phyloP scores from a whole-genome alignment of 2,329 filamentous ascomycete genomes.

The Chaetomium sp. region DNA sequence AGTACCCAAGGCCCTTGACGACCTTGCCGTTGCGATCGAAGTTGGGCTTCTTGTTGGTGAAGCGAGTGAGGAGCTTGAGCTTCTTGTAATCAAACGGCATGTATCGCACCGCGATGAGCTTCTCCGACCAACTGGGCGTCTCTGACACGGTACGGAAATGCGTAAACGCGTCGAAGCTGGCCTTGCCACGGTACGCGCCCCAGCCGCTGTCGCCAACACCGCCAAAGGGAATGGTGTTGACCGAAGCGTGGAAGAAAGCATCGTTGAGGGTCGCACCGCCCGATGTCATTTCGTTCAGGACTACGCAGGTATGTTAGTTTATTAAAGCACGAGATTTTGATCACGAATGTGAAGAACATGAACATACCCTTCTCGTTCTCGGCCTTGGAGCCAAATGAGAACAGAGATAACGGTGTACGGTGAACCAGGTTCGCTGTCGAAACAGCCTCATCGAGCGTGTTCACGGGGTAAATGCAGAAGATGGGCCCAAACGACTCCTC shows the following conservation, averaged over 20 bases:
- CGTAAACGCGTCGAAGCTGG: slow-evolving; percentile 63
- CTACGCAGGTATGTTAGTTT: slow-evolving; percentile 28
- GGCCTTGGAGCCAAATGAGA: slow-evolving; percentile 73
- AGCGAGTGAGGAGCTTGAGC: slow-evolving; percentile 38
- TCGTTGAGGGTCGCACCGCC: slow-evolving; percentile 63
- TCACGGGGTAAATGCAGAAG: slow-evolving; percentile 72
- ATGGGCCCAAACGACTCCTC: slow-evolving; percentile 94
- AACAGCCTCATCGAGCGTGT: slow-evolving; percentile 80
- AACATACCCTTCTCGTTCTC: slow-evolving; percentile 67
- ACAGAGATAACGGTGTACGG: slow-evolving; percentile 75
- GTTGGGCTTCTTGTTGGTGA: slow-evolving; percentile 44
- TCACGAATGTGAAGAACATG: background rate
- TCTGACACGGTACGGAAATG: slow-evolving; percentile 51
- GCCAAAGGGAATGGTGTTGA: slow-evolving; percentile 71
- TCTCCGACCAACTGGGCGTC: slow-evolving; percentile 62
- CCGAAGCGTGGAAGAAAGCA: slow-evolving; percentile 41
- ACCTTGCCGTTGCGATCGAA: slow-evolving; percentile 56
- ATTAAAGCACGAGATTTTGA: no score
- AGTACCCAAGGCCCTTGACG: slow-evolving; percentile 47
- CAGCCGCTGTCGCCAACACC: slow-evolving; percentile 74
- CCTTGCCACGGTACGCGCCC: slow-evolving; percentile 70
- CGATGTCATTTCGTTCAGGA: slow-evolving; percentile 57
- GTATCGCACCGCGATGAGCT: slow-evolving; percentile 60
- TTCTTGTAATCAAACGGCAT: slow-evolving; percentile 50
- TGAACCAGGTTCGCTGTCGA: slow-evolving; percentile 72